These are phyloP conservation scores for Phytophthora constricta DNA, from an alignment of 352 stramenopile species.

Conservation along the genomic window DNA sequence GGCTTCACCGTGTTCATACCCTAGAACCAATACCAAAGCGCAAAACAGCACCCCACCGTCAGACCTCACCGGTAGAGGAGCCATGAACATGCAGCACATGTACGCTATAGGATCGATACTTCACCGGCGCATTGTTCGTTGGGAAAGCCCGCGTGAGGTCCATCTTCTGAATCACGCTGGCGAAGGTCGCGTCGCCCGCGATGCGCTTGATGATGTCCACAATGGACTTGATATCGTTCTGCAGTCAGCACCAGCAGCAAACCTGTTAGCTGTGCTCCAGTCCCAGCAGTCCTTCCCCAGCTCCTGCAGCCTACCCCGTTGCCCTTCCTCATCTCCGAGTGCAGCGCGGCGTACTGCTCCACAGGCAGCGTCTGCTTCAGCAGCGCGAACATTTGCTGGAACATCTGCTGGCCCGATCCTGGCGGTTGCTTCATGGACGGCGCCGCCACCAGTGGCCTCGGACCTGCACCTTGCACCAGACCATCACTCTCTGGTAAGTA, in stretches of 20 bases:
- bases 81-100: slow-evolving; percentile 2
- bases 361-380: slow-evolving; percentile 84
- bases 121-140: slow-evolving; percentile 28
- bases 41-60: not conserved
- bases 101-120: slow-evolving; percentile 3
- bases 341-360: slow-evolving; percentile 82
- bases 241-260: not conserved
- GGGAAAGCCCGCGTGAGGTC: slow-evolving; percentile 75
- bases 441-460: not conserved
- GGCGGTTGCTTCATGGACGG: slow-evolving; percentile 48
- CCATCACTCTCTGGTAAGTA: too few species aligned
- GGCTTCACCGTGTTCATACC: slow-evolving; percentile 40
- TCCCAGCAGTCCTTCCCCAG: too few species aligned
- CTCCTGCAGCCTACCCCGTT: slow-evolving; percentile 52
- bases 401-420: slow-evolving; percentile 83
- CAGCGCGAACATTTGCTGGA: slow-evolving; percentile 88
- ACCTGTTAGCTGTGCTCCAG: not conserved
- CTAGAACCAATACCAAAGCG: too few species aligned
- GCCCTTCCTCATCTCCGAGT: slow-evolving; percentile 85
- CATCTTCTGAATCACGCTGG: slow-evolving; percentile 85
- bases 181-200: slow-evolving; percentile 81
- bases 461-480: not conserved
- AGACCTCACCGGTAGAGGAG: not conserved
- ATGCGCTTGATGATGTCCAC: slow-evolving; percentile 90
- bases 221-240: slow-evolving; percentile 90